phyloP scores from a whole-genome alignment of 2,329 filamentous ascomycete genomes.

The Alternaria sp. region DNA sequence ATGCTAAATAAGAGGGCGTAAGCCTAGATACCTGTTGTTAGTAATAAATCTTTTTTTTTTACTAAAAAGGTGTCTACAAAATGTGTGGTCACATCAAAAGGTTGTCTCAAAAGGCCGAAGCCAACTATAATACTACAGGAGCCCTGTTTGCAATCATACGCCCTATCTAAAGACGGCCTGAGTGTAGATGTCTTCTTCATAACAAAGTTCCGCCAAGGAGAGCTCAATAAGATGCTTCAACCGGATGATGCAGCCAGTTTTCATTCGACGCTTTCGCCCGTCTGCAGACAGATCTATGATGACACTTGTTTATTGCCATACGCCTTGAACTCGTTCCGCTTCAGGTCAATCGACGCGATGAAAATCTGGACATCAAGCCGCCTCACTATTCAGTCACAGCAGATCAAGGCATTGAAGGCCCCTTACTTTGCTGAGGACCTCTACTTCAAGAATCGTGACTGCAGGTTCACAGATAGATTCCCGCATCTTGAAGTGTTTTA shows the following conservation, averaged over 20 bases:
- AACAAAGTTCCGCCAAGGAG: neutral
- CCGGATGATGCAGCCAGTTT: neutral
- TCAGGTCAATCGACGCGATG: neutral
- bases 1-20: too few relatives aligned
- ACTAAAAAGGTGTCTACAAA: too few relatives aligned
- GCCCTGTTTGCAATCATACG: neutral
- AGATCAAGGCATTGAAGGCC: neutral
- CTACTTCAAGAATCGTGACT: neutral
- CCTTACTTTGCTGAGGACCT: neutral
- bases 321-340: neutral
- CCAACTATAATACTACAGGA: neutral
- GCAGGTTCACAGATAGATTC: neutral
- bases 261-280: neutral
- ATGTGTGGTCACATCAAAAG: too few relatives aligned
- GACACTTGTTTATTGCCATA: slow-evolving; percentile 1
- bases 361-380: neutral
- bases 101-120: too few relatives aligned
- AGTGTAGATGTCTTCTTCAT: neutral
- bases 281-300: slow-evolving; percentile 2
- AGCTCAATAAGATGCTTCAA: neutral
- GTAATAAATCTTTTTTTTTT: too few relatives aligned
- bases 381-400: neutral
- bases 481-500: neutral
- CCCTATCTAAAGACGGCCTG: neutral
- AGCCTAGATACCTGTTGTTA: too few relatives aligned